Percentiles rank a stretch among this genome's conserved stretches.
Conservation (phyloP, 179 eudicot species). For the Vitellaria paradoxa region DNA sequence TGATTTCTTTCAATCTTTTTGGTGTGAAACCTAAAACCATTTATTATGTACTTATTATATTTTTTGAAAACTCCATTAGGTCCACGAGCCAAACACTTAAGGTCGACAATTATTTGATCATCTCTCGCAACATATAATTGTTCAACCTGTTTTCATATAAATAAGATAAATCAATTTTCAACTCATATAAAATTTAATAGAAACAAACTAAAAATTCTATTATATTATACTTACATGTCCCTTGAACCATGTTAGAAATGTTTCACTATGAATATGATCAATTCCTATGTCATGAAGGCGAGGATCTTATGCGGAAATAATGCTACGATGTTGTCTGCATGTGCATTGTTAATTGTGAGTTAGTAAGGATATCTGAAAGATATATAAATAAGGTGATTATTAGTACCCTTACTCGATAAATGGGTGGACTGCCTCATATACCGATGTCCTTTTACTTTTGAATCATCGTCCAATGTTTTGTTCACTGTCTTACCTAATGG, state of each 20-base stretch:
- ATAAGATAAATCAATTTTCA: background rate
- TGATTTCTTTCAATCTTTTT: background rate
- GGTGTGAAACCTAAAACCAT: slow-evolving; percentile 8
- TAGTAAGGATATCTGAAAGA: background rate
- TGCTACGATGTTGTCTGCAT: background rate
- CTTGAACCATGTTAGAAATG: background rate
- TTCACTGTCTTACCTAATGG: background rate
- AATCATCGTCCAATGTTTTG: background rate
- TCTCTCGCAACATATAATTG: background rate
- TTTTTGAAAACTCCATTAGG: background rate
- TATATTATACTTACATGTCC: background rate
- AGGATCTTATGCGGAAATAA: background rate
- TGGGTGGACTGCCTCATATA: background rate
- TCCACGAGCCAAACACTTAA: background rate
- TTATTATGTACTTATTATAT: background rate
- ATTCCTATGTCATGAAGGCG: background rate
- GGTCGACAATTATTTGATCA: background rate
- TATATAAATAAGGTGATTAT: background rate
- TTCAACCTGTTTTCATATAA: background rate
- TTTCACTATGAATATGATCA: background rate
- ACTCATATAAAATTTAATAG: background rate
- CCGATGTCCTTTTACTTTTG: background rate
- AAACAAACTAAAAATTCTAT: no score
- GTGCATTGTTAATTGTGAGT: background rate
- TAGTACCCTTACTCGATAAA: background rate